Evolutionary conservation across 1,284 basidiomycete species (phyloP), one percentile per base, ranked within the genome.

Genomic region (Ustilago bromivora): DNA sequence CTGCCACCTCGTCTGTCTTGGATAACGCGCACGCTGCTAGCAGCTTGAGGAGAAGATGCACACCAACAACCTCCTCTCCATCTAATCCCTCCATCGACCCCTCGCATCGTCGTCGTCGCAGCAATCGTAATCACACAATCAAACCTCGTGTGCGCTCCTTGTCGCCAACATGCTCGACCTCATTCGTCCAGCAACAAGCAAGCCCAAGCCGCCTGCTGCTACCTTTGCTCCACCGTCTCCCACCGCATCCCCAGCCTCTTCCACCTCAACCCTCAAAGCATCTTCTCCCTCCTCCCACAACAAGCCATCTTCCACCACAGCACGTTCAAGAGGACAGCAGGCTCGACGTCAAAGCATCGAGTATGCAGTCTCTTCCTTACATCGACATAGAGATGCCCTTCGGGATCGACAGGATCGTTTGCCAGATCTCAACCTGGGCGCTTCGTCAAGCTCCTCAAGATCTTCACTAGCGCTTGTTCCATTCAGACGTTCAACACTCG

Each of bases 241-340:
- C 6, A 41, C 61, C 28, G 38, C 58, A n/a, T 78, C 76, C 1
- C 76, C 76, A 4, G 76, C 76, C 13, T 78, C 76, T 7, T 78
- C 76, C 31, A 78, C 71, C 31, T 78, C 76, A 9, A 78, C 71
- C 7, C 58, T 78, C 31, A 73, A 66, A 19, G 74, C 74, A 4
- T 68, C 73, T 2, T 70, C 61, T 34, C 60, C 61, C 15, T 59
- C 61, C 19, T n/a, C 66, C 0, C 36, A n/a, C 35, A 56, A 52
- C 57, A 67, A 53, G 55, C 56, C 66, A 11, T 57, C 43, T 13
- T 28, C 57, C 23, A 31, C 52, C 23, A 53, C 70, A 15, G 66
- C 75, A 34, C 70, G 75, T 15, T 77, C 75, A 7, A 70, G 61
- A 57, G 75, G 75, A 11, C 75, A 77, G 31, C 75, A 70, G 32